Evolutionary conservation across 2,329 filamentous ascomycete species (phyloP), one percentile per base, ranked within the genome.

Genomic region (Colletotrichum sidae): DNA sequence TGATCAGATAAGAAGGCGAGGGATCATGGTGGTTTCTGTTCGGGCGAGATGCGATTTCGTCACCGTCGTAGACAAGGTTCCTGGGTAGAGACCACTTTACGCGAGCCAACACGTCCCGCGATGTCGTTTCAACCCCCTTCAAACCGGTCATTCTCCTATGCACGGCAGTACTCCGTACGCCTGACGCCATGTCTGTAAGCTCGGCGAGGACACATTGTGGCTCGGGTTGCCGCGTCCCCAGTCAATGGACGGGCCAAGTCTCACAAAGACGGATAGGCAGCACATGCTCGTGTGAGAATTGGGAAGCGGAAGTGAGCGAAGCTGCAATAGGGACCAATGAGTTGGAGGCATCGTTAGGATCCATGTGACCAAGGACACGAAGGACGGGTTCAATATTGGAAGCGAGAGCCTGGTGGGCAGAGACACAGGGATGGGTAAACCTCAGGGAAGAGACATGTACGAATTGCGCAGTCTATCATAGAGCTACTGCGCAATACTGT

Each of bases 101-200:
- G 59, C 58, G 63, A 57, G 39, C 42, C 54, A 45, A 54, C 58
- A 66, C 47, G 59, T 51, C 50, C 44, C 46, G 49, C 47, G 53
- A 63, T 53, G 61, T 63, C 47, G 58, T 66, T 63, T 66, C 63
- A 63, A 66, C 58, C 58, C 62, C 63, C 57, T 66, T 12, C 12
- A 13, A 8, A 10, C 25, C 5, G 46, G 25, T 46, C 15, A 15
- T 15, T 46, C 15, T 49, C 10, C 9, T 49, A 45, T 45, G 42
- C n/a, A 45, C 9, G 42, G 42, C 10, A 8, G 2, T 46, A 49
- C 49, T 54, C 25, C 25, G 4, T 25, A 25, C 25, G 25, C 25
- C 25, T 25, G 25, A 5, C 25, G 25, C 25, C 25, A 37, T 64
- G 41, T 33, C 39, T 54, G 10, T 25, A 34, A 44, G 56, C 38